These are phyloP conservation scores for Pseudocercospora macadamiae DNA, from an alignment of 2,329 filamentous ascomycete species.

Conservation along the genomic window DNA sequence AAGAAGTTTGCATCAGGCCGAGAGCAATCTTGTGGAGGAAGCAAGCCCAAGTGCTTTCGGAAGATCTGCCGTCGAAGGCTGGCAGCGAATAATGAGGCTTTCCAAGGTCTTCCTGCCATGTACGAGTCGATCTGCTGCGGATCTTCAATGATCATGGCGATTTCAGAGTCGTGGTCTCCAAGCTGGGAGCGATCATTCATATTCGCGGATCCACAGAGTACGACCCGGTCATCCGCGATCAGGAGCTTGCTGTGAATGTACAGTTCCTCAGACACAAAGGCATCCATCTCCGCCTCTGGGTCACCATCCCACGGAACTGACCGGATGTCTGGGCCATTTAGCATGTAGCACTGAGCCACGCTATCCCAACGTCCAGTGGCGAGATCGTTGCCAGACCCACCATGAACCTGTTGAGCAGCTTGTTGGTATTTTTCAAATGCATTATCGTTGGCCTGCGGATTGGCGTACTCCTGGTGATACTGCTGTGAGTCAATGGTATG, in stretches of 20 bases:
- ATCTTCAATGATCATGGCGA: slow-evolving; percentile 87
- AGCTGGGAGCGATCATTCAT: slow-evolving; percentile 76
- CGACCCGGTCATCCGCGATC: slow-evolving; percentile 79
- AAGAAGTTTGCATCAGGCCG: slow-evolving; percentile 59
- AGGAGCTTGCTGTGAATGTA: slow-evolving; percentile 71
- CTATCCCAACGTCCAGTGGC: slow-evolving; percentile 69
- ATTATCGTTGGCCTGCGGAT: slow-evolving; percentile 25
- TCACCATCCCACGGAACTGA: slow-evolving; percentile 63
- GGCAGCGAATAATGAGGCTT: slow-evolving; percentile 74
- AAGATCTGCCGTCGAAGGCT: slow-evolving; percentile 83
- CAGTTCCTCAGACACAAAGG: slow-evolving; percentile 65
- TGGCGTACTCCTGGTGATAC: slow-evolving; percentile 39
- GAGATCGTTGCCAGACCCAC: slow-evolving; percentile 47
- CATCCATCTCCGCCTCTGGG: slow-evolving; percentile 59
- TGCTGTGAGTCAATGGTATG: slow-evolving; percentile 29
- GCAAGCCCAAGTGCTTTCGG: slow-evolving; percentile 86
- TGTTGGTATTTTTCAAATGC: slow-evolving; percentile 72
- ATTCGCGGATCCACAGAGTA: slow-evolving; percentile 78
- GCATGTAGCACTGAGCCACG: slow-evolving; percentile 82
- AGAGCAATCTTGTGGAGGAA: slow-evolving; percentile 73
- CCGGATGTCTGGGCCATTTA: slow-evolving; percentile 70
- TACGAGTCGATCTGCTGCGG: slow-evolving; percentile 67
- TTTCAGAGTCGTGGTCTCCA: slow-evolving; percentile 82
- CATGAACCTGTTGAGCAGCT: slow-evolving; percentile 58
- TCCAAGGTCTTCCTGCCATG: slow-evolving; percentile 75